These are phyloP conservation scores for Phytophthora niederhauseri DNA, from an alignment of 352 stramenopile genomes.

Conservation along the genomic window DNA sequence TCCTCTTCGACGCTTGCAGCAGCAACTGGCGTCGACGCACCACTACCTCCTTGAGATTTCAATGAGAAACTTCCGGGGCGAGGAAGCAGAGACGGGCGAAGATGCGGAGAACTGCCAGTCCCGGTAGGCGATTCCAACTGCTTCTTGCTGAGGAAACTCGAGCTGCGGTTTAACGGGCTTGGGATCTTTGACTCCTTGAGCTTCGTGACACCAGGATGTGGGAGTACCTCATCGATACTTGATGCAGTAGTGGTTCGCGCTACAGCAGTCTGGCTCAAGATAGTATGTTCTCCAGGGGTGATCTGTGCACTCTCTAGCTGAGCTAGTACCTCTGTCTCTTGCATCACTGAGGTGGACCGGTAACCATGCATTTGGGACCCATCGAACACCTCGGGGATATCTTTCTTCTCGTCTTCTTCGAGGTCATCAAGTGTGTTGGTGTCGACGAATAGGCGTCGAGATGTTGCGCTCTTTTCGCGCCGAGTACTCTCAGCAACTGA, in stretches of 20 bases:
- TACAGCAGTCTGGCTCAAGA: conserved; percentile 4
- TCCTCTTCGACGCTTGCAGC: conserved; percentile 18
- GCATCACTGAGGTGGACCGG: background rate
- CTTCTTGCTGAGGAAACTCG: conserved; percentile 11
- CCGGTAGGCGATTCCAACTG: conserved; percentile 15
- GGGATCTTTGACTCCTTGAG: conserved; percentile 28
- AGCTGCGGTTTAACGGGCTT: conserved; percentile 21
- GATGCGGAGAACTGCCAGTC: conserved; percentile 12
- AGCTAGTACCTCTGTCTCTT: background rate
- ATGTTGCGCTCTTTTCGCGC: conserved; percentile 6
- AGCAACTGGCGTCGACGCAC: conserved; percentile 10
- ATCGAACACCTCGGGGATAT: conserved; percentile 18
- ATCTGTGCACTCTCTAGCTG: background rate
- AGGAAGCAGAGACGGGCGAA: conserved; percentile 16
- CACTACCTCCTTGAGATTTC: conserved; percentile 25
- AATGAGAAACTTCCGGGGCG: conserved; percentile 25
- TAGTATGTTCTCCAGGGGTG: background rate
- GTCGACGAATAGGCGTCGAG: conserved; percentile 22
- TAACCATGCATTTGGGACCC: conserved; percentile 33
- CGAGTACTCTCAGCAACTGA: conserved; percentile 7
- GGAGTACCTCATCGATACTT: conserved; percentile 15
- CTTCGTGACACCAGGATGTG: conserved; percentile 18
- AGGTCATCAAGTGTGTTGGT: conserved; percentile 1
- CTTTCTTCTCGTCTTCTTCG: conserved; percentile 15
- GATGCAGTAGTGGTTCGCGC: conserved; percentile 8